Evolutionary conservation across 2,329 filamentous ascomycete species (phyloP).

Genomic region (Diplodia corticola): DNA sequence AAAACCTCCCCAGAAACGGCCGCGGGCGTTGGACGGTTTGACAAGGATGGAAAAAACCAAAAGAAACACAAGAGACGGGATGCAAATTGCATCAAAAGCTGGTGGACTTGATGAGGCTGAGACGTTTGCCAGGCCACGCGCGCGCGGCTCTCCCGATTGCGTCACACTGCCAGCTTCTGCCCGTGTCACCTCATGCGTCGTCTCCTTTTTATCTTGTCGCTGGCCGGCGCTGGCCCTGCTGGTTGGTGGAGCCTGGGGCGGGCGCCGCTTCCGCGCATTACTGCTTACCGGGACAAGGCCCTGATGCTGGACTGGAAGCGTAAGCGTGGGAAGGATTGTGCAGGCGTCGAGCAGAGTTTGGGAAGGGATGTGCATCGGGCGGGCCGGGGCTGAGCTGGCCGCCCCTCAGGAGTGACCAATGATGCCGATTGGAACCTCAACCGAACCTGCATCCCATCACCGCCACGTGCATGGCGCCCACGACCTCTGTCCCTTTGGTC

Average conservation of each 20-base stretch:
- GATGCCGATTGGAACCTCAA: background rate
- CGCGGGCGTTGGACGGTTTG: too few species aligned
- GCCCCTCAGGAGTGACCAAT: background rate
- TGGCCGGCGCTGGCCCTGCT: background rate
- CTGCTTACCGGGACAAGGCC: slow-evolving; percentile 16
- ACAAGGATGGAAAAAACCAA: too few species aligned
- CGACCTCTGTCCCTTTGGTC: background rate
- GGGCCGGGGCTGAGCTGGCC: background rate
- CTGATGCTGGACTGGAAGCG: background rate
- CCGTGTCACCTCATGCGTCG: background rate
- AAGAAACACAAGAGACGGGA: background rate
- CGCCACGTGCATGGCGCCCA: slow-evolving; percentile 1
- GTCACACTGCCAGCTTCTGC: background rate
- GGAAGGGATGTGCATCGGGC: background rate
- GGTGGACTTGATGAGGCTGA: background rate
- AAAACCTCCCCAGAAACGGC: too few species aligned
- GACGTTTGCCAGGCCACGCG: background rate
- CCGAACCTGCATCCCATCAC: background rate
- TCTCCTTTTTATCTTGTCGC: background rate
- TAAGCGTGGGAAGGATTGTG: background rate
- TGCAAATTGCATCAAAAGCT: background rate
- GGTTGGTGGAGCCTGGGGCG: background rate
- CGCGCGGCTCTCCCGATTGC: background rate
- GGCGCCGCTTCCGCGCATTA: slow-evolving; percentile 5
- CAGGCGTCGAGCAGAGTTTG: background rate